Evolutionary conservation across 2,329 filamentous ascomycete genomes (phyloP).

Genomic region (Fusarium nelsonii): DNA sequence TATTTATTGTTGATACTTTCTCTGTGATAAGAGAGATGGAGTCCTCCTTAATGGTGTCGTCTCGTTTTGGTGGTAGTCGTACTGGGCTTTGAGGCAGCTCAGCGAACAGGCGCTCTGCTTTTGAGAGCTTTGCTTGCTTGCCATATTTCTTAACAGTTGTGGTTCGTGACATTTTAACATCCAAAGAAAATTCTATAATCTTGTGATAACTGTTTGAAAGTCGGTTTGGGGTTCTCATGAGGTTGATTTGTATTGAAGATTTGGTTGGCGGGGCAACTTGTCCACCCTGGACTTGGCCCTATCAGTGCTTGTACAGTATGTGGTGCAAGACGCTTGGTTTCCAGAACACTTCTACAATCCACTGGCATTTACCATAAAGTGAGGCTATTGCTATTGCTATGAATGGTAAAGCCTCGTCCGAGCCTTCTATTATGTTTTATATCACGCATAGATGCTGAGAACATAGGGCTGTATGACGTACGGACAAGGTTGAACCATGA

Average conservation of each 20-base stretch:
- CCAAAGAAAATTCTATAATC: neutral
- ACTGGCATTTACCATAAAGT: neutral
- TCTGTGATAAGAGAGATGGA: conserved; percentile 52
- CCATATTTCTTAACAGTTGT: conserved; percentile 63
- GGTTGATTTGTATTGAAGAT: conserved; percentile 12
- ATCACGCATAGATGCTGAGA: neutral
- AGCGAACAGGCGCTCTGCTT: conserved; percentile 62
- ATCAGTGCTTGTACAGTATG: neutral
- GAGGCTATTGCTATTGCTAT: neutral
- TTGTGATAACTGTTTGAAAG: neutral
- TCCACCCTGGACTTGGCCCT: neutral
- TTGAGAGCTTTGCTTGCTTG: conserved; percentile 61
- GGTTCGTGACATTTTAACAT: conserved; percentile 59
- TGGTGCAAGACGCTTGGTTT: neutral
- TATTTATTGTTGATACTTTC: conserved; percentile 51
- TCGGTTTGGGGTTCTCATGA: conserved; percentile 6
- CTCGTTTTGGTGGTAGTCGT: conserved; percentile 47
- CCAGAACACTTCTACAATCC: conserved; percentile 7
- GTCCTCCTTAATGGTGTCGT: conserved; percentile 34
- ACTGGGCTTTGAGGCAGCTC: conserved; percentile 65
- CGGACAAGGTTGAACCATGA: neutral
- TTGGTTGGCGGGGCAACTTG: conserved; percentile 46
- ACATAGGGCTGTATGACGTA: neutral
- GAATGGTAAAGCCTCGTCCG: too few relatives aligned
- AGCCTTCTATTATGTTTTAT: neutral